These are phyloP conservation scores for Macrolepiota dolichaula DNA, from an alignment of 768 basidiomycete genomes.

Conservation along the genomic window DNA sequence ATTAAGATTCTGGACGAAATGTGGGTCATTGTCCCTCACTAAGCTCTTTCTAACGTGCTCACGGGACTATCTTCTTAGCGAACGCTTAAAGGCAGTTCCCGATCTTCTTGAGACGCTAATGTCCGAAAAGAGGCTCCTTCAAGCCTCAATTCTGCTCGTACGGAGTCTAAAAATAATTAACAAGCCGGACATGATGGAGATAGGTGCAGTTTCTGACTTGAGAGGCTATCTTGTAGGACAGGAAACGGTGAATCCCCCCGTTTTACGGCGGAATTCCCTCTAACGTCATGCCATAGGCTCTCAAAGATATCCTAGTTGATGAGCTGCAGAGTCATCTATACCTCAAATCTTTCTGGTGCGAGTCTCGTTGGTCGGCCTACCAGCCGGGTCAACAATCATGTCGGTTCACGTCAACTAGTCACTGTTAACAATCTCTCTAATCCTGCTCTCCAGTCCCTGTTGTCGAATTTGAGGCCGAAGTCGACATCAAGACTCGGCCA, in stretches of 20 bases:
- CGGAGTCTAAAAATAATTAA: constrained; percentile 88
- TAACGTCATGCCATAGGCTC: constrained; percentile 47
- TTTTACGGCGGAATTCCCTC: background rate
- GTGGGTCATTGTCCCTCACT: constrained; percentile 34
- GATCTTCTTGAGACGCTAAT: constrained; percentile 92
- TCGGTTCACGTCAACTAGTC: constrained; percentile 35
- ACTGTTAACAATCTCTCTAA: background rate
- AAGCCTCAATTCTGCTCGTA: constrained; percentile 84
- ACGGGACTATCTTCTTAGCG: constrained; percentile 43
- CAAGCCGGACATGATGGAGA: constrained; percentile 89
- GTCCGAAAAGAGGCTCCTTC: constrained; percentile 89
- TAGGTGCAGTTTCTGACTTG: constrained; percentile 91
- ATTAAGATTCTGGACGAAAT: constrained; percentile 91
- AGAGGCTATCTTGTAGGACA: constrained; percentile 81
- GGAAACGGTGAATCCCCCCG: constrained; percentile 60
- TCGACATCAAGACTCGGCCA: constrained; percentile 22
- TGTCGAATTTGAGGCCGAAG: constrained; percentile 61
- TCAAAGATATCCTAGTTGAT: constrained; percentile 91
- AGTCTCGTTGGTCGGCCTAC: constrained; percentile 87
- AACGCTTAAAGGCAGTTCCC: constrained; percentile 86
- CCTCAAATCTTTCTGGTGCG: constrained; percentile 95
- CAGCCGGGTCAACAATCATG: constrained; percentile 72
- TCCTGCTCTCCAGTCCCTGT: constrained; percentile 47
- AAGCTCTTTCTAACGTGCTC: background rate
- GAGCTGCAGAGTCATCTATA: constrained; percentile 98